Evolutionary conservation across 208 protist species (phyloP), one percentile per base, ranked within the genome.

Genomic region (Blechomonas ayalai): DNA sequence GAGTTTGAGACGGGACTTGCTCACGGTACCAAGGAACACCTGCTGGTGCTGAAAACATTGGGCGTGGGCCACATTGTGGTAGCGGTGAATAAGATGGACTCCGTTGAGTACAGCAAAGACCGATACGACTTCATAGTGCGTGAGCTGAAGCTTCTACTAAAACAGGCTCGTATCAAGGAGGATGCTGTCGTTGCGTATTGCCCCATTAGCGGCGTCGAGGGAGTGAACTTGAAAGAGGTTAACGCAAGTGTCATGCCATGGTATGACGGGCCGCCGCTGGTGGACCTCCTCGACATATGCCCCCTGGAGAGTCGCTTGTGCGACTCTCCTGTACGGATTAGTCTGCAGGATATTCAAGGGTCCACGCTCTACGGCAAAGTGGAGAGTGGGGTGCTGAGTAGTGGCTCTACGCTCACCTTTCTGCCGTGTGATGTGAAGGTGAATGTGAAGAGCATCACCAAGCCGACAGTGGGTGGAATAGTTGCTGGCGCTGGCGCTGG

Each of bases 71-170:
- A 78, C 18, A 76, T 98, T 16, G 73, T 99, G 15, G 91, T 99
- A 6, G 87, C 84, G n/a, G 82, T 99, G 55, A 99, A 99, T 84
- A 99, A 99, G 79, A 99, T 99, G 97, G 98, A 99, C 79, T 81
- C 84, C 19, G 96, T 99, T 2, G 52, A 67, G 20, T 98, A 86
- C 82, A 64, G 64, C 6, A 51, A 95, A 60, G 91, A 94, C 19
- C 56, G 92, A 29, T 99, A 92, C 59, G 72, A 97, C 46, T 79
- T 95, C 56, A 92, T 97, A 34, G 59, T 85, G 8, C 55, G 56
- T 15, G 90, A 97, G 60, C 52, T 99, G 39, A 82, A 61, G 16
- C 67, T 77, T 9, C 97, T 98, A 53, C 52, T 99, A 13, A 93
- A 96, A 64, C 73, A 91, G 48, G 73, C 75, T 29, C 91, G 94